phyloP scores from a whole-genome alignment of 768 basidiomycete genomes.

The Suillus paluster region DNA sequence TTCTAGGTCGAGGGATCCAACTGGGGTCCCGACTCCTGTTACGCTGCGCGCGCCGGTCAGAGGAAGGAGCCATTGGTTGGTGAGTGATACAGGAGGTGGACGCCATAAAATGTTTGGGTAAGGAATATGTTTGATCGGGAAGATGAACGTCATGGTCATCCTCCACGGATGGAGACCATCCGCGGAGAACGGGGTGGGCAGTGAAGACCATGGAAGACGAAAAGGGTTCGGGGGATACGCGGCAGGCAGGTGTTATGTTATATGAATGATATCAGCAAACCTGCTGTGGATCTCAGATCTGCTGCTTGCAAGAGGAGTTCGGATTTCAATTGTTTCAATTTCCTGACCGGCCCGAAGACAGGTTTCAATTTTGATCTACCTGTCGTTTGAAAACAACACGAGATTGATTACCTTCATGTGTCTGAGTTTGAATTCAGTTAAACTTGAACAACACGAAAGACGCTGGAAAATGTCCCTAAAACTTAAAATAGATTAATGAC shows the following conservation, averaged over 20 bases:
- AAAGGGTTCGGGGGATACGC: conserved; percentile 24
- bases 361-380: no score
- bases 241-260: background rate
- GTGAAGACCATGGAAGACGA: conserved; percentile 26
- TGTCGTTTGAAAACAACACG: no score
- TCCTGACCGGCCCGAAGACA: no score
- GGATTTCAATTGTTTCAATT: no score
- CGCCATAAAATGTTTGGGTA: conserved; percentile 9
- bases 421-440: no score
- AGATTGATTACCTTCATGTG: no score
- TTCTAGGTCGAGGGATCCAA: conserved; percentile 71
- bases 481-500: background rate
- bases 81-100: conserved; percentile 4
- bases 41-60: conserved; percentile 42
- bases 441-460: background rate
- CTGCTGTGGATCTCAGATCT: background rate
- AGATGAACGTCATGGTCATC: conserved; percentile 34
- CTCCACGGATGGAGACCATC: conserved; percentile 33
- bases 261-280: conserved; percentile 1
- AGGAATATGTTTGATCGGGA: conserved; percentile 19
- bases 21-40: conserved; percentile 51
- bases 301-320: no score
- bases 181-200: conserved; percentile 20
- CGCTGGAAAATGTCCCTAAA: background rate
- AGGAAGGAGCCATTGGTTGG: conserved; percentile 36